Evolutionary conservation across 2,329 filamentous ascomycete species (phyloP), one percentile per base, ranked within the genome.

Genomic region (Purpureocillium takamizusanense): DNA sequence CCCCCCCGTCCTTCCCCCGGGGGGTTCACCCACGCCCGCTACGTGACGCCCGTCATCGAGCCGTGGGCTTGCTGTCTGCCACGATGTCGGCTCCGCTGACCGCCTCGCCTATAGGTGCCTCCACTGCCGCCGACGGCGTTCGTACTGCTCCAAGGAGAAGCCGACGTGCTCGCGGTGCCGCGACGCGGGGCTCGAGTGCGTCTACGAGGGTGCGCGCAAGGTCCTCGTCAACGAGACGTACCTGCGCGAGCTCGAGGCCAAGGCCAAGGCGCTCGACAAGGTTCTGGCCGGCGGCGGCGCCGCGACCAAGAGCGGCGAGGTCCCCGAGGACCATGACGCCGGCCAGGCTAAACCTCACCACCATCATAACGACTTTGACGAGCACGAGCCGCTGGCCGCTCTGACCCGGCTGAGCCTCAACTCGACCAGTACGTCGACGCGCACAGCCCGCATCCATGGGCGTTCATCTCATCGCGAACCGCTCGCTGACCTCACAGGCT

Each of bases 71-170:
- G n/a, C n/a, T n/a, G n/a, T n/a, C n/a, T n/a, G n/a, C n/a, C n/a
- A n/a, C n/a, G n/a, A n/a, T n/a, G n/a, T n/a, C 21, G 21, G 10
- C 21, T 5, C 21, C 21, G 21, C 21, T 25, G 21, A 25, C 21
- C 21, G 10, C 6, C 13, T 38, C 21, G 10, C 6, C 13, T 38
- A 4, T 23, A 63, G 60, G 3, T 63, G 60, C 38, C 45, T 58
- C 2, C 49, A 53, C 13, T 63, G 60, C 39, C 55, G 60, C 5
- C 50, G 54, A 17, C 49, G 60, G 10, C 52, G 56, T 4, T 59
- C 57, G 1, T 59, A 53, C 31, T 63, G 60, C 46, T 60, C 57
- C 14, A 62, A 61, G 37, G 57, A 62, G 11, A 56, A 55, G 33
- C 60, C 60, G 2, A 47, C 43, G 15, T 63, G 60, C 34, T 52